These are phyloP conservation scores for Rhodamnia rubescens DNA, from an alignment of 345 rosid genomes.

Conservation along the genomic window DNA sequence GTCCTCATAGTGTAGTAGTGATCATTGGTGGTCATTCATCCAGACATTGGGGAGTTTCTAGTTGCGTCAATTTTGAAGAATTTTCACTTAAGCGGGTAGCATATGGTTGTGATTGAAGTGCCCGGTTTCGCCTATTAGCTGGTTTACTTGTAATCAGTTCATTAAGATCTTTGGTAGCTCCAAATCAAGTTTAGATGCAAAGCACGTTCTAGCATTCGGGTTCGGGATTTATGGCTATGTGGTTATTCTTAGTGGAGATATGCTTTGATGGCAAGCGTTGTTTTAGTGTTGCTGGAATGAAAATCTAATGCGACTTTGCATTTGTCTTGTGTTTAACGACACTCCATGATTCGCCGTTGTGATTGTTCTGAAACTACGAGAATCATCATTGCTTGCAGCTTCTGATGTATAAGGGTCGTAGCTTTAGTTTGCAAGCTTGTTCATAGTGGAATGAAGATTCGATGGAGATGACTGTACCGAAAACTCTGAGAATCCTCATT, in stretches of 20 bases:
- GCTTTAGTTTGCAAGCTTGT: neutral
- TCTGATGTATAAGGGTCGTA: neutral
- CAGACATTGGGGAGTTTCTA: neutral
- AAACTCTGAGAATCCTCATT: neutral
- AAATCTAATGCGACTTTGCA: neutral
- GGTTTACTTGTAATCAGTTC: neutral
- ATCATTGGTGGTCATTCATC: neutral
- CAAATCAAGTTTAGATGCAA: neutral
- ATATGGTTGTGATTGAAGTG: neutral
- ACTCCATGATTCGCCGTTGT: fast-evolving
- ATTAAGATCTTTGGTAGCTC: neutral
- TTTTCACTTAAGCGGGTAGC: neutral
- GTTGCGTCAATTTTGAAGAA: neutral
- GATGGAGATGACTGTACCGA: neutral
- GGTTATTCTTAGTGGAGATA: neutral
- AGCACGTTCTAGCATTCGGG: neutral
- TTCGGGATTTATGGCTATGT: neutral
- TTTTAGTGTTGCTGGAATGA: neutral
- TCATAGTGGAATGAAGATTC: neutral
- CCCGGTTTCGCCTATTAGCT: fast-evolving
- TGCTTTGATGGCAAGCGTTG: neutral
- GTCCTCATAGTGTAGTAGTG: neutral
- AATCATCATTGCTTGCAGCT: neutral
- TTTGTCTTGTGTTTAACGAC: neutral
- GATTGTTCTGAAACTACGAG: neutral